Percentiles rank a stretch among this genome's conserved stretches.
Evolutionary conservation across 202 grass and related monocot genomes (phyloP).

Genomic region (Dendrocalamus latiflorus): DNA sequence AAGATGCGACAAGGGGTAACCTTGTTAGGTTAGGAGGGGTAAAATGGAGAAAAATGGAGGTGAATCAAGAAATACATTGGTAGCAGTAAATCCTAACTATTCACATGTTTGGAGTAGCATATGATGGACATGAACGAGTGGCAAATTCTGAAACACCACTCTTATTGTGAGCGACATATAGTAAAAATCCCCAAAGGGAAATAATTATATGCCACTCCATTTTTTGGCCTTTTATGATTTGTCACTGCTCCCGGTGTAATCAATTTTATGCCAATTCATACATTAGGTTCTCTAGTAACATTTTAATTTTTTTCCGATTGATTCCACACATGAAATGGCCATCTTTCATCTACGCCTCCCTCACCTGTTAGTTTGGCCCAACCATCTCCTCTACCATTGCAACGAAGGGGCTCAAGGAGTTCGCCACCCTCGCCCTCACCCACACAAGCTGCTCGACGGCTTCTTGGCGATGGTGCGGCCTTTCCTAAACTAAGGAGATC

Average conservation of each 20-base stretch:
- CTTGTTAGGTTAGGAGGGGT: background rate
- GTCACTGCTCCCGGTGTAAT: background rate
- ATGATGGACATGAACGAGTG: background rate
- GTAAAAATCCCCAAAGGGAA: background rate
- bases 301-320: background rate
- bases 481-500: too few relatives aligned
- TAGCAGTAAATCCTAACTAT: background rate
- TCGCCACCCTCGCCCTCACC: too few relatives aligned
- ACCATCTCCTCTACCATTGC: background rate
- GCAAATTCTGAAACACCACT: background rate
- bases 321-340: background rate
- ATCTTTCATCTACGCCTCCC: too few relatives aligned
- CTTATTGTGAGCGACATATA: background rate
- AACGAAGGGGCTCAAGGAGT: background rate
- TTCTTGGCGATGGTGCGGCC: background rate
- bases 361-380: background rate
- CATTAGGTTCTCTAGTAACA: background rate
- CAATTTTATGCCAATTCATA: background rate
- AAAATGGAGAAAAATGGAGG: background rate
- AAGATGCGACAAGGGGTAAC: background rate
- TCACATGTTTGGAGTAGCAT: background rate
- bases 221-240: background rate
- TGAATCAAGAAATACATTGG: background rate
- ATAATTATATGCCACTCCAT: background rate
- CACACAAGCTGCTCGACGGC: too few relatives aligned